phyloP scores from a whole-genome alignment of 352 stramenopile genomes.

The Blastocystis hominis region DNA sequence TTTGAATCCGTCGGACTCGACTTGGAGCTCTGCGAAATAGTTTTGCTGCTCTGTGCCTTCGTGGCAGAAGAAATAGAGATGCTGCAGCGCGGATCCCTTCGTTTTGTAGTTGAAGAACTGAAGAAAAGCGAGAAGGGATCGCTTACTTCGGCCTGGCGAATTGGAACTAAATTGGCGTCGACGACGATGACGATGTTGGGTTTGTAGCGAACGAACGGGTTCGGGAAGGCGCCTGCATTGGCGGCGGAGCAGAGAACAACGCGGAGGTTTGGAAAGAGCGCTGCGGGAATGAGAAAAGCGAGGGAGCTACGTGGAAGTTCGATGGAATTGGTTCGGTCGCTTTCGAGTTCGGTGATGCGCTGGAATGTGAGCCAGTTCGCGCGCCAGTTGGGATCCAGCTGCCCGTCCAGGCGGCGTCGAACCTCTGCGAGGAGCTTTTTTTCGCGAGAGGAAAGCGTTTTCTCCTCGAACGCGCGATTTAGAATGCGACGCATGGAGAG shows the following conservation, averaged over 20 bases:
- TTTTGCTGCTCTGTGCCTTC: conserved; percentile 20
- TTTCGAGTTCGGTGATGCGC: background rate
- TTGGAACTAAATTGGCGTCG: background rate
- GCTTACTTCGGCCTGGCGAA: conserved; percentile 3
- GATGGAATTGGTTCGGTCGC: background rate
- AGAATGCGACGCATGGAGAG: background rate
- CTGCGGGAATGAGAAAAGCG: background rate
- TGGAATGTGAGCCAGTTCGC: too few relatives aligned
- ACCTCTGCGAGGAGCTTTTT: background rate
- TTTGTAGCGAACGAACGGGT: background rate
- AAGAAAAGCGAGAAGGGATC: background rate
- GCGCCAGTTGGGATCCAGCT: background rate
- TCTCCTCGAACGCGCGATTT: background rate
- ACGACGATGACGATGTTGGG: background rate
- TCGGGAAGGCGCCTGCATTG: background rate
- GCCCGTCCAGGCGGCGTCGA: background rate
- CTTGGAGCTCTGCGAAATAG: background rate
- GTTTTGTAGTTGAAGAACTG: background rate
- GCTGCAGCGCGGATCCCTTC: background rate
- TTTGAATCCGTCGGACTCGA: background rate
- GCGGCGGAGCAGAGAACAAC: background rate
- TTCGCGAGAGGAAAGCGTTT: background rate
- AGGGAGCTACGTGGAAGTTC: background rate
- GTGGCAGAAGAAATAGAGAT: conserved; percentile 22
- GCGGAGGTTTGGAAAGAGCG: background rate